Evolutionary conservation across 768 basidiomycete species (phyloP), one percentile per base, ranked within the genome.

Genomic region (Russula dissimulans): DNA sequence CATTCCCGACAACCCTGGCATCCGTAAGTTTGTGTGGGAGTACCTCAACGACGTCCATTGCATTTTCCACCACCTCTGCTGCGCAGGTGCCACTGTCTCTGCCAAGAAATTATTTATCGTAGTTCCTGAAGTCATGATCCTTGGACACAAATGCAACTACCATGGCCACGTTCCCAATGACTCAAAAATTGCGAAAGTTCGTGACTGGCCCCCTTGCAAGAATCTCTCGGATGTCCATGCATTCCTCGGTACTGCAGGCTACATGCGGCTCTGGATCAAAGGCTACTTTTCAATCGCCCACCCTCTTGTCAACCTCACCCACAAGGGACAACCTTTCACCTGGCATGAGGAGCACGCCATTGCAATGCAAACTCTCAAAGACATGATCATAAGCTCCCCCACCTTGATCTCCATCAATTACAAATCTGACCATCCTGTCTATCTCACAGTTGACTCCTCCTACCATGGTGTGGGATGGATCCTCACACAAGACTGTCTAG

Each of bases 171-270:
- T 42, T 6, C 41, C 41, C 8, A 4, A 38, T 3, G 54, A 69
- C 5, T 46, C 43, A 0, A 67, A 64, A 4, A 57, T 68, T 0
- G 67, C 56, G 4, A 74, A 74, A 29, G 67, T 69, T 9, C 32
- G 22, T 12, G 62, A 51, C 46, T 72, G 72, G 72, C 63, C 59
- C 0, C 17, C 59, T 0, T 67, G 64, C 42, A 46, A 57, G 6
- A 51, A 41, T 44, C 14, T 66, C 17, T 51, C 68, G 0, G 71
- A 71, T 5, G 66, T 71, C 11, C 63, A 68, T 1, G 69, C 54
- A 0, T 71, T 71, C 57, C 60, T 71, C 0, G 67, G 71, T 0
- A 69, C 63, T 0, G 51, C 55, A 0, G 67, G 68, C 31, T 38
- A 66, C 26, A 43, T 66, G 29, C 48, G 63, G 0, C 60, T 65